phyloP scores from a whole-genome alignment of 108 stramenopile species.

The Cyclotella distinguenda region DNA sequence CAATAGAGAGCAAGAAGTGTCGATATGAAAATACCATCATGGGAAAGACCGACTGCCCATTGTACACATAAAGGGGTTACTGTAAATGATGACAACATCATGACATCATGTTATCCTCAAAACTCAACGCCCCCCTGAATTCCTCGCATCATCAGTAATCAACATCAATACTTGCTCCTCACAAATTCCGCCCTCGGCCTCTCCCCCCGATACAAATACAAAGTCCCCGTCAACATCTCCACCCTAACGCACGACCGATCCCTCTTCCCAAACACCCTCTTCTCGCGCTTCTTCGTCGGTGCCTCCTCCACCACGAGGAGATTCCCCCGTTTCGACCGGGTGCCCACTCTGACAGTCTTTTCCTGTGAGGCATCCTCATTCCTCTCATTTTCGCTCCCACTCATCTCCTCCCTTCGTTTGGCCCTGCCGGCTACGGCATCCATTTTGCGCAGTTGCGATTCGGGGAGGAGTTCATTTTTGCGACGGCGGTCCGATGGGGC shows the following conservation, averaged over 20 bases:
- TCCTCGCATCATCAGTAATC: no score
- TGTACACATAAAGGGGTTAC: no score
- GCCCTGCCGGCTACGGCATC: background rate
- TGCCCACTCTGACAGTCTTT: background rate
- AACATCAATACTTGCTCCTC: conserved; percentile 45
- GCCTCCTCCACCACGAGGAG: background rate
- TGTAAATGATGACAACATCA: no score
- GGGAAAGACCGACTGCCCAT: no score
- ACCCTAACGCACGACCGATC: no score
- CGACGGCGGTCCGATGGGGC: conserved; percentile 27
- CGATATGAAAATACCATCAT: no score
- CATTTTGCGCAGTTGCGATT: background rate
- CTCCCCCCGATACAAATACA: conserved; percentile 66
- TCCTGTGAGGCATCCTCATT: background rate
- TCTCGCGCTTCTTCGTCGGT: conserved; percentile 4
- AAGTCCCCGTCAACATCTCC: conserved; percentile 62
- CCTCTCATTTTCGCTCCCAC: conserved; percentile 1
- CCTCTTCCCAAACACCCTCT: no score
- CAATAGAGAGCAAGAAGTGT: no score
- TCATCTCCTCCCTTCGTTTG: background rate
- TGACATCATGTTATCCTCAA: no score
- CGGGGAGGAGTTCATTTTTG: conserved; percentile 14
- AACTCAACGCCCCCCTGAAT: no score
- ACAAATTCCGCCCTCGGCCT: conserved; percentile 63
- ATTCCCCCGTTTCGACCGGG: background rate